Percentiles rank a stretch among this genome's conserved stretches.
These are phyloP conservation scores for Spiromastix sp. DNA, from an alignment of 2,329 filamentous ascomycete genomes.

Conservation along the genomic window DNA sequence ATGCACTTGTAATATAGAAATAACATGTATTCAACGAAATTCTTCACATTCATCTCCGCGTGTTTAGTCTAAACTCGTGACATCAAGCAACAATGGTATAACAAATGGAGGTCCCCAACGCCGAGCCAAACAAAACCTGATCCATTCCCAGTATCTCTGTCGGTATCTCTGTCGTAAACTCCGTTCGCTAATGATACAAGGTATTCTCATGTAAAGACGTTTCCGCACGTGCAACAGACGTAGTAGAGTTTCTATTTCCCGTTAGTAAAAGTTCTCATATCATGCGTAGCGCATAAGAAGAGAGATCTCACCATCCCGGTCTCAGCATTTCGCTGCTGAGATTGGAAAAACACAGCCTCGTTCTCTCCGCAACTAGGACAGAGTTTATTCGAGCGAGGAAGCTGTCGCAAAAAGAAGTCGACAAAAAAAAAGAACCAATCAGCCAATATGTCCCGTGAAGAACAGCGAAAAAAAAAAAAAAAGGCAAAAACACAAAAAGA, in stretches of 20 bases:
- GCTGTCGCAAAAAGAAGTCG: conserved; percentile 49
- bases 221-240: conserved; percentile 87
- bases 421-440: conserved; percentile 15
- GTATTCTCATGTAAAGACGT: conserved; percentile 54
- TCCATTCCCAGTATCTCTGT: no score
- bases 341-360: conserved; percentile 98
- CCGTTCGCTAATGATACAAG: no score
- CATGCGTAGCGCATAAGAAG: not conserved
- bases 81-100: no score
- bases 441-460: conserved; percentile 20
- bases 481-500: no score
- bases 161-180: no score
- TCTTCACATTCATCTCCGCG: no score
- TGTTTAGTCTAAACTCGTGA: no score
- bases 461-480: conserved; percentile 41
- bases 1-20: conserved; percentile 53
- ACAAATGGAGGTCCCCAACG: no score
- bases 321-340: conserved; percentile 89
- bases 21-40: no score
- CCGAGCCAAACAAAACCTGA: no score
- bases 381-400: conserved; percentile 75
- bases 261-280: conserved; percentile 11
- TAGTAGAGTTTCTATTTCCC: conserved; percentile 69
- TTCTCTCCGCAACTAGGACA: conserved; percentile 78
- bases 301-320: conserved; percentile 83